A percentile compares a stretch with the other conserved stretches of the same genome.
Evolutionary conservation across 2,329 filamentous ascomycete species (phyloP).

Genomic region (Whalleya microplaca): DNA sequence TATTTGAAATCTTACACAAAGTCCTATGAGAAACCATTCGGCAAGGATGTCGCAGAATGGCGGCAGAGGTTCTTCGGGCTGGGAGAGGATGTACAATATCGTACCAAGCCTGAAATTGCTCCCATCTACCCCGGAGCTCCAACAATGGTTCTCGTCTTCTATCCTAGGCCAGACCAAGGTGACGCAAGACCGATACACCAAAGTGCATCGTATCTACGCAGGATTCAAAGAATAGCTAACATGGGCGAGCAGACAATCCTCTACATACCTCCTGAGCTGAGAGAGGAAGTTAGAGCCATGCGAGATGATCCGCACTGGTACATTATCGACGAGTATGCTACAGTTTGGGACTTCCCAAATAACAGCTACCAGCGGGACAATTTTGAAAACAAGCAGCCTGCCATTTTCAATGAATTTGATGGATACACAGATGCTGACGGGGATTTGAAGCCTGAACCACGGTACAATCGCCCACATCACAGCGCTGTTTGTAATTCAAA

Average conservation of each 20-base stretch:
- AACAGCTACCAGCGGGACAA: slow-evolving; percentile 23
- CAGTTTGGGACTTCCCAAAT: slow-evolving; percentile 27
- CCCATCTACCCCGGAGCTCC: slow-evolving; percentile 12
- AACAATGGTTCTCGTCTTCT: slow-evolving; percentile 25
- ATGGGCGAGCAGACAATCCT: slow-evolving; percentile 25
- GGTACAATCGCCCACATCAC: slow-evolving; percentile 24
- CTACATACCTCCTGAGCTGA: slow-evolving; percentile 20
- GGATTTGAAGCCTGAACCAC: slow-evolving; percentile 16
- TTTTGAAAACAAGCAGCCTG: slow-evolving; percentile 18
- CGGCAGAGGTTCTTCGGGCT: slow-evolving; percentile 4
- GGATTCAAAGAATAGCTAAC: slow-evolving; percentile 22
- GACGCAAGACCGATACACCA: slow-evolving; percentile 19
- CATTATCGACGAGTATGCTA: slow-evolving; percentile 20
- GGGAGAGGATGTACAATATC: slow-evolving; percentile 2
- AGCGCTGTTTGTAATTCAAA: slow-evolving; percentile 26
- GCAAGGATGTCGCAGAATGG: slow-evolving; percentile 13
- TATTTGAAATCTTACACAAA: slow-evolving; percentile 9
- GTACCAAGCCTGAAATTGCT: slow-evolving; percentile 5
- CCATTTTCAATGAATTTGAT: slow-evolving; percentile 19
- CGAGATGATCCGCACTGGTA: slow-evolving; percentile 21
- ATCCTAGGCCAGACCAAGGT: slow-evolving; percentile 19
- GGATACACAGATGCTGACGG: slow-evolving; percentile 18
- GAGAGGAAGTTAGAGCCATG: slow-evolving; percentile 14
- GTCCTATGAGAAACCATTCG: slow-evolving; percentile 1
- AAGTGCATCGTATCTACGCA: slow-evolving; percentile 20